Conservation (phyloP, 140 eudicot species). For the Stevia rebaudiana region DNA sequence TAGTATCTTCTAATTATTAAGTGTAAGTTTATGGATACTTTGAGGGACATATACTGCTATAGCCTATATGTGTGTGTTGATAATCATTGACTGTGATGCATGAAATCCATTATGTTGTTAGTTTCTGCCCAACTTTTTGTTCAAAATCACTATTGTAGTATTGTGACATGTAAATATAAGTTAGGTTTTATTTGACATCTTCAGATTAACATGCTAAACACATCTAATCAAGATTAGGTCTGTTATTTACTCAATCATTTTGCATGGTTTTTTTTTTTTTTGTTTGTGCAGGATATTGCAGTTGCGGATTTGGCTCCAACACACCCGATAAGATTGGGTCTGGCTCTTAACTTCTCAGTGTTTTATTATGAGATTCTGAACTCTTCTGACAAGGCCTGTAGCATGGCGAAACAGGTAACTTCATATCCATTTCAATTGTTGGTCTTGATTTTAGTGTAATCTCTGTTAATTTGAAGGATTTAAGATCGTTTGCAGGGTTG, state of each 20-base stretch:
- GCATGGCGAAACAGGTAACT: conserved; percentile 7
- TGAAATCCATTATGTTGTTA: background rate
- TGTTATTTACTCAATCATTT: background rate
- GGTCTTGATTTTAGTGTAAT: background rate
- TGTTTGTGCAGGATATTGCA: conserved; percentile 39
- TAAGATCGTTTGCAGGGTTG: background rate
- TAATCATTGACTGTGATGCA: background rate
- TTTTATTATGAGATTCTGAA: conserved; percentile 2
- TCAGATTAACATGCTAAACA: background rate
- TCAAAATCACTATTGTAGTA: background rate
- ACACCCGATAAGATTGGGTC: background rate
- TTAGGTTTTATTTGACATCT: background rate
- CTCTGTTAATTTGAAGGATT: background rate
- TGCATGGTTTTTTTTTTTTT: background rate
- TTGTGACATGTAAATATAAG: background rate
- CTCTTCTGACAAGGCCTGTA: conserved; percentile 2
- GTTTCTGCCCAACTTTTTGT: background rate
- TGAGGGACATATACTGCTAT: background rate
- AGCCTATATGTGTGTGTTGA: background rate
- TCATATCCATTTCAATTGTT: background rate
- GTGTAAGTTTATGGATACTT: background rate
- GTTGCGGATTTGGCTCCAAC: conserved; percentile 37
- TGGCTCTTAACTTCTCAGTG: conserved; percentile 1
- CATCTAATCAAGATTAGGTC: background rate
- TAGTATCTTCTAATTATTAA: background rate